Evolutionary conservation across 345 rosid species (phyloP).

Genomic region (Reutealis trisperma): DNA sequence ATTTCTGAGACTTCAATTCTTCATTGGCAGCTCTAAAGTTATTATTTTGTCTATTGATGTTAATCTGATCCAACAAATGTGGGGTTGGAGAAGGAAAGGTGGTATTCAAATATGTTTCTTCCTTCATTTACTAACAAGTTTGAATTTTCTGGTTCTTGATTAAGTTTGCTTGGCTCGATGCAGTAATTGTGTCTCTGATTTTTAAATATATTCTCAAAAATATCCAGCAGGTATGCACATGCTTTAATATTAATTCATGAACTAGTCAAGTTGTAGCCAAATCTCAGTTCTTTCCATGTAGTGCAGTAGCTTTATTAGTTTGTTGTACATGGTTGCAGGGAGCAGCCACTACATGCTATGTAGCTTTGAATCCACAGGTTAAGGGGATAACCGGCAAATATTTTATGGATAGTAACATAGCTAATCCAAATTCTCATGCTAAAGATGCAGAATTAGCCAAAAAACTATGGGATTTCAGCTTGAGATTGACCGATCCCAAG

Average conservation of each 20-base stretch:
- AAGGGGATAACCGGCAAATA: conserved; percentile 55
- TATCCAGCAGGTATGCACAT: conserved; percentile 46
- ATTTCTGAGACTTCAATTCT: neutral
- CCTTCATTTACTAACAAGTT: neutral
- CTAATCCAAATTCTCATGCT: conserved; percentile 40
- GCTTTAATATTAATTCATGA: neutral
- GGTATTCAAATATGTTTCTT: no score
- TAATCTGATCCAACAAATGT: no score
- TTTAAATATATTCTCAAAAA: conserved; percentile 47
- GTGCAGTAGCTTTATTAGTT: neutral
- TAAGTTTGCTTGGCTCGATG: conserved; percentile 21
- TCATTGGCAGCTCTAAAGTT: neutral
- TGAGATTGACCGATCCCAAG: conserved; percentile 23
- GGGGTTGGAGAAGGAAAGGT: neutral
- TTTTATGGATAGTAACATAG: conserved; percentile 52
- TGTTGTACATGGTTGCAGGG: conserved; percentile 42
- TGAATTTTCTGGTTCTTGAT: conserved; percentile 3
- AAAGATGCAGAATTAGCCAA: conserved; percentile 47
- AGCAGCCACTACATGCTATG: conserved; percentile 76
- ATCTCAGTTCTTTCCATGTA: neutral
- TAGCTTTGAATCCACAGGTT: conserved; percentile 63
- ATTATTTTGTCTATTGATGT: no score
- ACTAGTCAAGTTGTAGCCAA: neutral
- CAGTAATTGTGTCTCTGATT: conserved; percentile 39
- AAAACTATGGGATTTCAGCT: conserved; percentile 55